Percentiles rank a stretch among this genome's conserved stretches.
phyloP scores from a whole-genome alignment of 441 rosid species.

The Melastoma candidum region DNA sequence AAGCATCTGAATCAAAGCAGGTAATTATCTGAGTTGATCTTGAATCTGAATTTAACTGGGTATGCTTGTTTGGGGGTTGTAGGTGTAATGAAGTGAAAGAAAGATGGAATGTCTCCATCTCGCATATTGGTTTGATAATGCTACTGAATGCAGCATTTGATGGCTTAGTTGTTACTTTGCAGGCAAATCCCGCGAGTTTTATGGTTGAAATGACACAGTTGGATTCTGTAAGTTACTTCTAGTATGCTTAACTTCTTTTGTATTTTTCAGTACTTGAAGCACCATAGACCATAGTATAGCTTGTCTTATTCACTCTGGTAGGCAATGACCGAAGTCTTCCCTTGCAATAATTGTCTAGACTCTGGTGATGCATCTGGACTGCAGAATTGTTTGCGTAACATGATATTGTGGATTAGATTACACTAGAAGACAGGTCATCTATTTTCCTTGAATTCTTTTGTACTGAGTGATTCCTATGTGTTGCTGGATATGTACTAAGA shows the following conservation, averaged over 20 bases:
- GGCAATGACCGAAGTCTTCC: too few species aligned
- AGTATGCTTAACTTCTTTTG: neutral
- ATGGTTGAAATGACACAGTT: slow-evolving; percentile 94
- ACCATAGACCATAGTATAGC: slow-evolving; percentile 1
- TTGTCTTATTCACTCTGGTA: neutral
- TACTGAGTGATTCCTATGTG: too few species aligned
- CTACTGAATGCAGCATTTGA: neutral
- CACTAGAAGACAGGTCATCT: too few species aligned
- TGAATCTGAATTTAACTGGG: neutral
- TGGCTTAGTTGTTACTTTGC: slow-evolving; percentile 16
- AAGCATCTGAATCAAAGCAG: slow-evolving; percentile 52
- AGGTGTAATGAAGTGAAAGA: neutral
- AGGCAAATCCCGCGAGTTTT: slow-evolving; percentile 72
- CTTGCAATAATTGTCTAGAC: too few species aligned
- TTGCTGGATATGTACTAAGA: too few species aligned
- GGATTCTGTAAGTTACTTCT: slow-evolving; percentile 51
- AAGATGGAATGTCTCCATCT: neutral
- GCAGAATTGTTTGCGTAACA: too few species aligned
- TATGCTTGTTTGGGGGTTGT: neutral
- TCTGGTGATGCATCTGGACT: too few species aligned
- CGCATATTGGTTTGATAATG: neutral
- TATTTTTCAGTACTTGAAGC: slow-evolving; percentile 12
- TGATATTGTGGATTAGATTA: too few species aligned
- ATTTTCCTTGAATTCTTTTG: too few species aligned
- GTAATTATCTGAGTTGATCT: slow-evolving; percentile 24